Evolutionary conservation across 1,139 yeast genomes (phyloP).

Genomic region (Yamadazyma sp.): DNA sequence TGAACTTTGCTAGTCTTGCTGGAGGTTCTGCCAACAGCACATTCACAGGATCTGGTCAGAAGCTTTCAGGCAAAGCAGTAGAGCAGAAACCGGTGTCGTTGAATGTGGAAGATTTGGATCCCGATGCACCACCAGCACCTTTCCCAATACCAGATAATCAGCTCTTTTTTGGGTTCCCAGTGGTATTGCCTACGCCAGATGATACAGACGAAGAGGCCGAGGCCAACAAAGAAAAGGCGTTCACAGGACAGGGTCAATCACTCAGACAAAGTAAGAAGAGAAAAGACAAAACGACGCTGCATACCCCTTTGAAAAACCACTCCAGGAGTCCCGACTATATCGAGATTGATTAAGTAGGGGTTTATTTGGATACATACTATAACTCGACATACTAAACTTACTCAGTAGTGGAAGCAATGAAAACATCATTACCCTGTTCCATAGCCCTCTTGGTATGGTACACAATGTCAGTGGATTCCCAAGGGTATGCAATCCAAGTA

Average conservation of each 20-base stretch:
- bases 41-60: constrained; percentile 69
- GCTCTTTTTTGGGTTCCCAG: constrained; percentile 90
- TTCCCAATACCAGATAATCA: constrained; percentile 79
- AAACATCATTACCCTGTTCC: constrained; percentile 64
- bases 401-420: constrained; percentile 37
- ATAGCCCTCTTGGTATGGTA: constrained; percentile 79
- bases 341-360: constrained; percentile 59
- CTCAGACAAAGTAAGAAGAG: constrained; percentile 74
- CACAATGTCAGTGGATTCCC: constrained; percentile 93
- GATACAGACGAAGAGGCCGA: constrained; percentile 30
- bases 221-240: constrained; percentile 24
- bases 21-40: constrained; percentile 34
- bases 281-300: constrained; percentile 53
- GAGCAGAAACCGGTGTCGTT: constrained; percentile 18
- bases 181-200: constrained; percentile 63
- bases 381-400: constrained; percentile 2
- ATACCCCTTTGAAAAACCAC: constrained; percentile 46
- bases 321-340: constrained; percentile 72
- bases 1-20: constrained; percentile 65
- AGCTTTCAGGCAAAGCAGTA: constrained; percentile 63
- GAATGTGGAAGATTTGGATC: constrained; percentile 43
- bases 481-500: constrained; percentile 96
- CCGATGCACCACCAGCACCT: constrained; percentile 67
- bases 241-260: constrained; percentile 67
- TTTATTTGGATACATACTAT: too few relatives aligned